Conservation (phyloP, 306 rosid genomes). For the Castanea sativa region DNA sequence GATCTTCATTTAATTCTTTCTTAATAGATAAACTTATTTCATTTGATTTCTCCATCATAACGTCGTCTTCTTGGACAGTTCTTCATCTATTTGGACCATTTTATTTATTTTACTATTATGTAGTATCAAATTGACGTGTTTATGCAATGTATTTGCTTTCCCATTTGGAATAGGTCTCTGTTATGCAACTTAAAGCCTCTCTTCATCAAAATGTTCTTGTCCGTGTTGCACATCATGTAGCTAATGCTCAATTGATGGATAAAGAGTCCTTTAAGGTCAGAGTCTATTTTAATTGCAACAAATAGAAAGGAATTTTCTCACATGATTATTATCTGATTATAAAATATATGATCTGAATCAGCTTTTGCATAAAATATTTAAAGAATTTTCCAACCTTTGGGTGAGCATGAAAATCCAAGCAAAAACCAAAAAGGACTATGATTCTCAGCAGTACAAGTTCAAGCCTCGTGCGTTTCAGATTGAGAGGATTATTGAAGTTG, state of each 20-base stretch:
- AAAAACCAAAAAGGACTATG: constrained; percentile 52
- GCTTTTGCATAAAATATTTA: constrained; percentile 66
- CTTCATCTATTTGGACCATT: background rate
- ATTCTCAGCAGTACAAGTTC: constrained; percentile 67
- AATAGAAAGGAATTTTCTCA: constrained; percentile 13
- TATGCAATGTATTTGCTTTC: background rate
- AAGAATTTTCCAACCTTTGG: constrained; percentile 66
- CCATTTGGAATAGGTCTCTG: constrained; percentile 48
- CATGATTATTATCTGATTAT: constrained; percentile 20
- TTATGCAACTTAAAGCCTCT: constrained; percentile 46
- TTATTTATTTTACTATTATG: background rate
- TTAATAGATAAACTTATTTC: background rate
- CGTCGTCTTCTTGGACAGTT: background rate
- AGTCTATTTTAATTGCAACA: background rate
- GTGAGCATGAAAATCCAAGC: constrained; percentile 48
- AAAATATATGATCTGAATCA: constrained; percentile 30
- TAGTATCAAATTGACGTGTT: background rate
- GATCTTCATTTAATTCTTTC: background rate
- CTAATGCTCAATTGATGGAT: constrained; percentile 61
- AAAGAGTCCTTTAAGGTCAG: constrained; percentile 58
- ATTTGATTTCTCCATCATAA: background rate
- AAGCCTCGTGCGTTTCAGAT: constrained; percentile 68
- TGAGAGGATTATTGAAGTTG: constrained; percentile 67
- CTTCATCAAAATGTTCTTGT: constrained; percentile 56
- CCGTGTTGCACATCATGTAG: constrained; percentile 57